Evolutionary conservation across 805 yeast species (phyloP).

Genomic region (Lachancea dasiensis): DNA sequence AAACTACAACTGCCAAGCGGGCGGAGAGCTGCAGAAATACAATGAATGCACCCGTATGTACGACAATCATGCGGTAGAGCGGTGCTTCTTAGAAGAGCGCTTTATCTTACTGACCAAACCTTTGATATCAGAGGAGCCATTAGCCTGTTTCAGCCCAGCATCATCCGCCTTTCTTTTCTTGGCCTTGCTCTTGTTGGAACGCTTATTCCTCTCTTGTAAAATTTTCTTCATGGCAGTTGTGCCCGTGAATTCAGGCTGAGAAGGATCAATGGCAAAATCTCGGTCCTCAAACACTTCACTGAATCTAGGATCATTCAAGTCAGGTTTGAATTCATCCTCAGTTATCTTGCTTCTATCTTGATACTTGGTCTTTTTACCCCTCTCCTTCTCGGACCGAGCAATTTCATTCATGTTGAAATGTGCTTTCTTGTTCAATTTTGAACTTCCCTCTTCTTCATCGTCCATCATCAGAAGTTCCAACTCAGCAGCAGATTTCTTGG

Average conservation of each 20-base stretch:
- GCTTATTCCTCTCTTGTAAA: conserved; percentile 65
- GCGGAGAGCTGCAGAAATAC: too few relatives aligned
- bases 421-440: conserved; percentile 36
- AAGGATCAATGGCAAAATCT: conserved; percentile 91
- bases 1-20: too few relatives aligned
- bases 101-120: conserved; percentile 48
- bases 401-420: conserved; percentile 81
- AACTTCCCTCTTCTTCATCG: conserved; percentile 40
- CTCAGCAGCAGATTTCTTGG: conserved; percentile 51
- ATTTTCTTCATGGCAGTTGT: conserved; percentile 83
- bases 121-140: conserved; percentile 3
- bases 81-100: conserved; percentile 25
- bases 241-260: conserved; percentile 81
- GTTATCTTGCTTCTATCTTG: conserved; percentile 44
- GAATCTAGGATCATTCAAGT: conserved; percentile 80
- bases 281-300: conserved; percentile 76
- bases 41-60: too few relatives aligned
- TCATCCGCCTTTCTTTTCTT: conserved; percentile 15
- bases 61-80: too few relatives aligned
- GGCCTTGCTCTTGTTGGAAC: conserved; percentile 30
- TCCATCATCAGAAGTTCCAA: conserved; percentile 69
- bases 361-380: conserved; percentile 42
- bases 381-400: conserved; percentile 64
- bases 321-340: conserved; percentile 57
- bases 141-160: conserved; percentile 5